Percentiles rank a stretch among this genome's conserved stretches.
phyloP scores from a whole-genome alignment of 306 rosid species.

The Dalbergia oliveri region DNA sequence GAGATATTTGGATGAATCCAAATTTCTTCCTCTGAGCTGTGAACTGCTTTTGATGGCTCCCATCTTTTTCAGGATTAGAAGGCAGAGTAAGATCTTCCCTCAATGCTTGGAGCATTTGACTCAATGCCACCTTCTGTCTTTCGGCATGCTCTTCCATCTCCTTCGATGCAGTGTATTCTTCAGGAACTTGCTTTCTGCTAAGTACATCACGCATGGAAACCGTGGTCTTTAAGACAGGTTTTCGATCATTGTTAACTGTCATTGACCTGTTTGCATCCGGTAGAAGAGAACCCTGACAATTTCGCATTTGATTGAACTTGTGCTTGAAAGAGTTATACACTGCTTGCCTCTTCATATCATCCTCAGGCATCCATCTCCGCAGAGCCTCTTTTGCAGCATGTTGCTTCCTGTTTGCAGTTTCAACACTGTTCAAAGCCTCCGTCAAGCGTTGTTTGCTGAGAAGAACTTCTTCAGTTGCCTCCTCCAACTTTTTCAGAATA shows the following conservation, averaged over 20 bases:
- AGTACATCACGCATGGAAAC: conserved; percentile 94
- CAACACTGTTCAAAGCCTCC: conserved; percentile 85
- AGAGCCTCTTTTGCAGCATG: conserved; percentile 77
- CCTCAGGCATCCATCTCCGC: conserved; percentile 72
- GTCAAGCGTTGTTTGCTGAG: conserved; percentile 73
- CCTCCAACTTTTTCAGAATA: conserved; percentile 73
- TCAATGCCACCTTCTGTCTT: conserved; percentile 80
- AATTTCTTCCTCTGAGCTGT: conserved; percentile 75
- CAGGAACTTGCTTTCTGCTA: conserved; percentile 75
- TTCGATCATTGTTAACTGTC: conserved; percentile 43
- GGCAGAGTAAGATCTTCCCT: conserved; percentile 71
- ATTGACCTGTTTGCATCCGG: conserved; percentile 43
- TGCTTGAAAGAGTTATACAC: conserved; percentile 49
- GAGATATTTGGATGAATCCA: conserved; percentile 88
- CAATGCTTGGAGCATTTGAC: conserved; percentile 90
- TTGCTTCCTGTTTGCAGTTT: conserved; percentile 80
- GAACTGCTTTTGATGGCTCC: conserved; percentile 60
- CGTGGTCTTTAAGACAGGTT: conserved; percentile 65
- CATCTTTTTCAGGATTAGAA: conserved; percentile 65
- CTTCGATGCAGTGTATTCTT: conserved; percentile 52
- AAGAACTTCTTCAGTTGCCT: conserved; percentile 80
- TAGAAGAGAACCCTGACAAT: conserved; percentile 51
- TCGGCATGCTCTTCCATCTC: conserved; percentile 61
- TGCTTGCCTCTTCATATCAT: conserved; percentile 50
- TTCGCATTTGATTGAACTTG: conserved; percentile 54